phyloP scores from a whole-genome alignment of 768 basidiomycete species.

The Leccinum fibrillosum region DNA sequence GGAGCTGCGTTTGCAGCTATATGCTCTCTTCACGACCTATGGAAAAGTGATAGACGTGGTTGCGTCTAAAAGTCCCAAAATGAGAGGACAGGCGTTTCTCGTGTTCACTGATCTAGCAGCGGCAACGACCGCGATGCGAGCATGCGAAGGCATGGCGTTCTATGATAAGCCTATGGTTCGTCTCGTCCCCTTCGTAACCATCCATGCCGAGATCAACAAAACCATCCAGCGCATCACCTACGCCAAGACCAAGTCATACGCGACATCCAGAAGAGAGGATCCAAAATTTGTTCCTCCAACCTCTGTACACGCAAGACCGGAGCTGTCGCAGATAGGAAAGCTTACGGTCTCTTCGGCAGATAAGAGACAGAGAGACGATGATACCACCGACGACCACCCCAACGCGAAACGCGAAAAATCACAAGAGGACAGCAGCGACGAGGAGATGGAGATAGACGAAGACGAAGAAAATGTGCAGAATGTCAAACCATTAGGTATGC shows the following conservation, averaged over 20 bases:
- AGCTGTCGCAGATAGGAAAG: constrained; percentile 40
- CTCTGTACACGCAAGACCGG: constrained; percentile 54
- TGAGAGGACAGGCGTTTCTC: constrained; percentile 94
- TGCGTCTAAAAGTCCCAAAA: constrained; percentile 79
- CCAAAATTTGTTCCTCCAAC: constrained; percentile 76
- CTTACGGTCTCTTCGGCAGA: constrained; percentile 37
- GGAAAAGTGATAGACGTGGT: constrained; percentile 93
- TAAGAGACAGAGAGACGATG: constrained; percentile 70
- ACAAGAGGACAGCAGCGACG: constrained; percentile 62
- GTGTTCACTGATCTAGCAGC: constrained; percentile 90
- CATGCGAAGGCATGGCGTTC: constrained; percentile 88
- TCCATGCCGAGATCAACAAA: constrained; percentile 9
- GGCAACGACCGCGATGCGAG: constrained; percentile 90
- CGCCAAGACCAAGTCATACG: constrained; percentile 86
- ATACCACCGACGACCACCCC: constrained; percentile 49
- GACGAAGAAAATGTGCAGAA: constrained; percentile 62
- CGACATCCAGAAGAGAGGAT: constrained; percentile 76
- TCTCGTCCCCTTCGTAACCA: constrained; percentile 14
- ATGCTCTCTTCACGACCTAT: constrained; percentile 88
- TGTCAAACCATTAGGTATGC: constrained; percentile 46
- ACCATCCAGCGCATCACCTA: constrained; percentile 77
- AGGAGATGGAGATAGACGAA: constrained; percentile 94
- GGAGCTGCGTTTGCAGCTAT: constrained; percentile 79
- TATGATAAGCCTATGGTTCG: constrained; percentile 90
- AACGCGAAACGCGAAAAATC: constrained; percentile 67